Base-by-base conservation (phyloP, 176 grass and related monocot genomes). In the Bolboschoenus planiculmis region DNA sequence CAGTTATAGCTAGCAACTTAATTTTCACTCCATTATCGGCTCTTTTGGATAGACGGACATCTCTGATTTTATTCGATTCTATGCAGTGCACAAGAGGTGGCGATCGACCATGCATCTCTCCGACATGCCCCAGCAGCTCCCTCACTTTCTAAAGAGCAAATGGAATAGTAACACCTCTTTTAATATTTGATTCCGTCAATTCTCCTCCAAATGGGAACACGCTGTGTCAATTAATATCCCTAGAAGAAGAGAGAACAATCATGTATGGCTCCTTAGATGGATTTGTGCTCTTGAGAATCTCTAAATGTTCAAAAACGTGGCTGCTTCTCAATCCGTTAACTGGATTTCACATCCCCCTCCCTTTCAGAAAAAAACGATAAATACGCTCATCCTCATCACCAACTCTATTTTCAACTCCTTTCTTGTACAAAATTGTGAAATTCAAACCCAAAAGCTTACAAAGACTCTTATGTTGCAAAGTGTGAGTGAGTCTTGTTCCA, bases 271-370 rank as follows among this genome's bases (percentile, higher is more conserved):
- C 75, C 4, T 79, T 54, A 7, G 56, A 7, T 34, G 29, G 26
- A 31, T 36, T 31, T 53, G 6, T 79, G 1, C 23, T 79, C 15
- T 14, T 79, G 3, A 29, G 3, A 14, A 18, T 16, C 1, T 3
- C 9, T 10, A 18, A 16, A 34, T 1, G 1, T 50, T 21, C 43
- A 5, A 78, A 10, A 16, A 4, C 73, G 10, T 30, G 42, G 40
- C 15, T 50, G 24, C 40, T 78, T 43, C 3, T 55, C n/a, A 79
- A 79, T 79, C 75, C 43, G 20, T 56, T 79, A 18, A 79, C 40
- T 46, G 35, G 71, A 76, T 44, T 76, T 46, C 71, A 46, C 20
- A 14, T 46, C 39, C 36, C 10, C 7, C 11, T 54, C 26, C 75
- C 23, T 16, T 15, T 56, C 13, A 0, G 50, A 20, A 16, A n/a